These are phyloP conservation scores for Fusarium avenaceum DNA, from an alignment of 2,329 filamentous ascomycete genomes.

Conservation along the genomic window DNA sequence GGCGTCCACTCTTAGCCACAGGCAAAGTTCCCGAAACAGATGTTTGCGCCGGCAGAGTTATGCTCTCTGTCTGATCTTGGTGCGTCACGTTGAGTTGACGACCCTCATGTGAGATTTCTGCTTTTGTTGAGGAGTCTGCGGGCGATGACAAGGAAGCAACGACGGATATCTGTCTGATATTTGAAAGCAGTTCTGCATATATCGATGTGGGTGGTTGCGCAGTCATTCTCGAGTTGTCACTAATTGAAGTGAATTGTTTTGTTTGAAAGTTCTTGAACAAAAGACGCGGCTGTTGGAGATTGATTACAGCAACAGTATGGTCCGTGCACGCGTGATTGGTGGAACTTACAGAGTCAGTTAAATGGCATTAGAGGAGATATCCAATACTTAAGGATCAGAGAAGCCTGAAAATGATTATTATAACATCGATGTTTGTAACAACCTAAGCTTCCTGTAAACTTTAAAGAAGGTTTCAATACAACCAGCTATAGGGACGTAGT, in stretches of 20 bases:
- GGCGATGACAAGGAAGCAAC: constrained; percentile 64
- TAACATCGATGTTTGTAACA: too few species aligned
- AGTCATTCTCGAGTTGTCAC: constrained; percentile 31
- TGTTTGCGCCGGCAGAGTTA: constrained; percentile 61
- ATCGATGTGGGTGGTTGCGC: constrained; percentile 54
- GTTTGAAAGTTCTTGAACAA: background rate
- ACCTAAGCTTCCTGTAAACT: too few species aligned
- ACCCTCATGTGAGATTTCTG: constrained; percentile 61
- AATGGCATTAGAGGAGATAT: background rate
- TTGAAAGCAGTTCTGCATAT: constrained; percentile 75
- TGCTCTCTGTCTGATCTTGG: constrained; percentile 51
- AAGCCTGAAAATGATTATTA: too few species aligned
- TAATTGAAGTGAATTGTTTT: background rate
- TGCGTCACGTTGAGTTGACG: constrained; percentile 64
- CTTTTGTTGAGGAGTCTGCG: constrained; percentile 58
- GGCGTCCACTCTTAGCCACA: constrained; percentile 51
- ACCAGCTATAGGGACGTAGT: background rate
- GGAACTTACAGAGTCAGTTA: background rate
- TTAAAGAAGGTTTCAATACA: too few species aligned
- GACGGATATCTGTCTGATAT: constrained; percentile 74
- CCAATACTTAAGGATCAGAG: too few species aligned
- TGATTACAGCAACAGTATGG: constrained; percentile 26
- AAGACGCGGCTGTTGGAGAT: constrained; percentile 26
- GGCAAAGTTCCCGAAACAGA: constrained; percentile 54
- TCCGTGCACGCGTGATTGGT: constrained; percentile 41